Conservation (phyloP, 73 alveolate genomes). For the Halteria grandinella region DNA sequence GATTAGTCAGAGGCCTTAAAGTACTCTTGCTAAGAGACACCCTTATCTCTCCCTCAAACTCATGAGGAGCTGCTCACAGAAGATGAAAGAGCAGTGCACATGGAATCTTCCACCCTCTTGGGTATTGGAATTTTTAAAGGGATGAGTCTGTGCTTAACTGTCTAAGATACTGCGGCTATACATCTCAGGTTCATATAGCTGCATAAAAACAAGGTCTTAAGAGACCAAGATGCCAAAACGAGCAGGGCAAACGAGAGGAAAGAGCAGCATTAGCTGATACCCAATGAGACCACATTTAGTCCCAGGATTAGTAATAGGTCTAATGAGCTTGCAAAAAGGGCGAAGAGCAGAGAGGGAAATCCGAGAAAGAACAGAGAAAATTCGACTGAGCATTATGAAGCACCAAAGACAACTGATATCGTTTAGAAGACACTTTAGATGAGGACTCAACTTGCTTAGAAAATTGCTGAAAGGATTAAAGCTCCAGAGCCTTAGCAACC, state of each 20-base stretch:
- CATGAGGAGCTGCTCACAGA: background rate
- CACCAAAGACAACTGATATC: background rate
- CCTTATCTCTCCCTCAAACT: background rate
- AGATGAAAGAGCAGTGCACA: background rate
- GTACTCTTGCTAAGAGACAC: conserved; percentile 6
- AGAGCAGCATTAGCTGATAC: background rate
- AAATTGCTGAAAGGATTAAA: background rate
- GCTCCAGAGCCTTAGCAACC: background rate
- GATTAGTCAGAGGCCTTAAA: conserved; percentile 10
- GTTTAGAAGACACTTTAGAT: background rate
- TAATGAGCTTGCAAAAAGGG: background rate
- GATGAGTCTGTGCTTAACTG: background rate
- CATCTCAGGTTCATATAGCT: conserved; percentile 1
- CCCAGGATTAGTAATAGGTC: conserved; percentile 9
- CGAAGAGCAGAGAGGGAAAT: background rate
- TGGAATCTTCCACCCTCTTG: background rate
- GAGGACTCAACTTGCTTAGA: background rate
- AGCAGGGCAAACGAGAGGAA: background rate
- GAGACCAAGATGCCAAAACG: too few relatives aligned
- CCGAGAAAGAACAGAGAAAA: background rate
- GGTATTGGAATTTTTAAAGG: conserved; percentile 28
- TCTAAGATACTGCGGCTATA: background rate
- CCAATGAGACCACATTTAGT: background rate
- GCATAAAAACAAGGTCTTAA: background rate
- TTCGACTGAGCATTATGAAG: background rate